A percentile compares a stretch with the other conserved stretches of the same genome.
Evolutionary conservation across 805 yeast genomes (phyloP).

Genomic region (Nakazawaea ernobii): DNA sequence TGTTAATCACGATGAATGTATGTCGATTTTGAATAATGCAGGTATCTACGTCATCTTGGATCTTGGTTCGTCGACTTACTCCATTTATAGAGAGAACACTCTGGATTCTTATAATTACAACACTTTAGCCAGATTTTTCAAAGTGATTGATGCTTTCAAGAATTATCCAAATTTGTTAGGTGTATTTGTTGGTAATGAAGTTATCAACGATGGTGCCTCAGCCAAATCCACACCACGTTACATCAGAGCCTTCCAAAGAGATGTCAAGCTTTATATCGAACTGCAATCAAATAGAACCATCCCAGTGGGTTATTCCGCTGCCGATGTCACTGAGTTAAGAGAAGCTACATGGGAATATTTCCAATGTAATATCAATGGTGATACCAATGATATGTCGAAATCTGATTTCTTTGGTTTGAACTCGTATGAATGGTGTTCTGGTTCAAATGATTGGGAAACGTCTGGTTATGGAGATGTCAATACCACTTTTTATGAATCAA

Average conservation of each 20-base stretch:
- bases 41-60: slow-evolving; percentile 88
- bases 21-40: slow-evolving; percentile 82
- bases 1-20: slow-evolving; percentile 83
- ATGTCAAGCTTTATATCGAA: slow-evolving; percentile 75
- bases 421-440: slow-evolving; percentile 95
- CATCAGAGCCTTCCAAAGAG: slow-evolving; percentile 88
- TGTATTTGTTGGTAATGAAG: slow-evolving; percentile 88
- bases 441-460: slow-evolving; percentile 52
- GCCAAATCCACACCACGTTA: slow-evolving; percentile 65
- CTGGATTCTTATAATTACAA: slow-evolving; percentile 59
- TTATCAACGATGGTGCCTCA: slow-evolving; percentile 71
- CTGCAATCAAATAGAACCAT: slow-evolving; percentile 65
- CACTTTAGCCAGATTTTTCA: slow-evolving; percentile 76
- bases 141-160: slow-evolving; percentile 79
- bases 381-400: slow-evolving; percentile 48
- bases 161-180: slow-evolving; percentile 81
- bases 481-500: slow-evolving; percentile 48
- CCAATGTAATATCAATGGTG: slow-evolving; percentile 67
- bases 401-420: slow-evolving; percentile 93
- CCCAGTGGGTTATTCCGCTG: slow-evolving; percentile 97
- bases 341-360: slow-evolving; percentile 72
- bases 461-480: slow-evolving; percentile 68
- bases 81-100: slow-evolving; percentile 71
- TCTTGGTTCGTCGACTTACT: slow-evolving; percentile 67
- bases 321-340: slow-evolving; percentile 69